Percentiles rank a stretch among this genome's conserved stretches.
Conservation (phyloP, 2,329 filamentous ascomycete genomes). For the Leptographium wingfieldii region DNA sequence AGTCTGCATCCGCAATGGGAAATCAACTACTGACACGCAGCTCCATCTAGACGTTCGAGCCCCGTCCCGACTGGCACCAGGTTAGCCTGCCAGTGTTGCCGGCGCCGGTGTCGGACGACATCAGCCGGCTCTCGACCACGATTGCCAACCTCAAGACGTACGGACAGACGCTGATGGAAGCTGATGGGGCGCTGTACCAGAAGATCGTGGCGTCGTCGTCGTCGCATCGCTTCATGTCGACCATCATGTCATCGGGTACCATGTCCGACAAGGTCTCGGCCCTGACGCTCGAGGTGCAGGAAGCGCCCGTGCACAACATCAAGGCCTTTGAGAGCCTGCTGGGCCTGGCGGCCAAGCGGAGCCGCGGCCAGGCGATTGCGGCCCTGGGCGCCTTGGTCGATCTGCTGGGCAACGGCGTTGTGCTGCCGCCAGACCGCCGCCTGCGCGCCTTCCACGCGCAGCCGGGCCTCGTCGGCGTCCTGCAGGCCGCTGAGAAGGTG, state of each 20-base stretch:
- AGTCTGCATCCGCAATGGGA: slow-evolving; percentile 1
- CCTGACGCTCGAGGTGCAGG: slow-evolving; percentile 84
- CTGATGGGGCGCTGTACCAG: slow-evolving; percentile 65
- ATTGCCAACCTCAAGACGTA: slow-evolving; percentile 50
- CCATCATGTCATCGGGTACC: slow-evolving; percentile 93
- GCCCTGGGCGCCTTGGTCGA: slow-evolving; percentile 91
- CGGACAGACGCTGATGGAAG: slow-evolving; percentile 61
- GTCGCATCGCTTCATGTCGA: slow-evolving; percentile 90
- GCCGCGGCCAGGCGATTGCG: slow-evolving; percentile 80
- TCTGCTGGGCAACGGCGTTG: slow-evolving; percentile 75
- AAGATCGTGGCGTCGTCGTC: slow-evolving; percentile 66
- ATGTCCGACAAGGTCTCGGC: slow-evolving; percentile 95
- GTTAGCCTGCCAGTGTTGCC: slow-evolving; percentile 31
- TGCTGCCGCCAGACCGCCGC: slow-evolving; percentile 73
- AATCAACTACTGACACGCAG: not conserved
- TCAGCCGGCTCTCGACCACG: slow-evolving; percentile 27
- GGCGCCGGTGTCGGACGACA: slow-evolving; percentile 29
- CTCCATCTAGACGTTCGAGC: slow-evolving; percentile 38
- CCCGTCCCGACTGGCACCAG: slow-evolving; percentile 44
- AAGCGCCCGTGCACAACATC: slow-evolving; percentile 86
- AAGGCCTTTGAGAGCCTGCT: slow-evolving; percentile 81
- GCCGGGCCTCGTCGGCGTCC: slow-evolving; percentile 56
- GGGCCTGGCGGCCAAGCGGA: slow-evolving; percentile 78
- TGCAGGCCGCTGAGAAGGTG: slow-evolving; percentile 32
- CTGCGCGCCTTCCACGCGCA: slow-evolving; percentile 70